A percentile compares a stretch with the other conserved stretches of the same genome.
phyloP scores from a whole-genome alignment of 2,329 filamentous ascomycete genomes.

The Scorias spongiosa region DNA sequence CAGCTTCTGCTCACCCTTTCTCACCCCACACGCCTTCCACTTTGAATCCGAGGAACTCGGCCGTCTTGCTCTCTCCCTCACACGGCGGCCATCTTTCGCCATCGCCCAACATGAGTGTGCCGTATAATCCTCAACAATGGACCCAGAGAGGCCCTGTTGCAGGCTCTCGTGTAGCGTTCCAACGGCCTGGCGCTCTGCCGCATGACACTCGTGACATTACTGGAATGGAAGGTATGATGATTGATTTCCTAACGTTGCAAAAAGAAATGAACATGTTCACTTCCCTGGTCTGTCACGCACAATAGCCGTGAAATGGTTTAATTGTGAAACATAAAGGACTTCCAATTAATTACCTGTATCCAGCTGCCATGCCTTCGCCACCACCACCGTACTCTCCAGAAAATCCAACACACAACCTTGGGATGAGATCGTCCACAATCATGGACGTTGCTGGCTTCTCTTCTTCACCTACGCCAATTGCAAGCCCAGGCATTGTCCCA shows the following conservation, averaged over 20 bases:
- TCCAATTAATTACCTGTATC: not conserved
- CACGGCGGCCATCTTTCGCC: constrained; percentile 21
- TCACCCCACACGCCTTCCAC: constrained; percentile 11
- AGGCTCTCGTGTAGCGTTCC: constrained; percentile 22
- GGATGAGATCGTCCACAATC: constrained; percentile 23
- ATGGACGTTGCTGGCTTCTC: constrained; percentile 20
- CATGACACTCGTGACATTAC: constrained; percentile 24
- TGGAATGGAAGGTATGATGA: constrained; percentile 33
- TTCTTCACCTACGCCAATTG: constrained; percentile 17
- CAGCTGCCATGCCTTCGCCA: constrained; percentile 34
- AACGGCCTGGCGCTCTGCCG: constrained; percentile 15
- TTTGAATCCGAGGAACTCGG: constrained; percentile 9
- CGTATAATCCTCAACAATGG: constrained; percentile 38
- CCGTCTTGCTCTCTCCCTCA: constrained; percentile 7
- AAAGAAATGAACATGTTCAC: no score
- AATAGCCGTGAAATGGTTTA: constrained; percentile 1
- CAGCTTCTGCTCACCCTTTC: constrained; percentile 11
- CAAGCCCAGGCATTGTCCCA: constrained; percentile 13
- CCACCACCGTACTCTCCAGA: constrained; percentile 34
- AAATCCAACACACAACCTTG: constrained; percentile 22
- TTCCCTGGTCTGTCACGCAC: not conserved
- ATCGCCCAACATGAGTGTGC: constrained; percentile 18
- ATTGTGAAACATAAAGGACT: not conserved
- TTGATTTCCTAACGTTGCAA: constrained; percentile 2
- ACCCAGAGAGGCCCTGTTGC: constrained; percentile 23